These are phyloP conservation scores for Heimioporus sp. DNA, from an alignment of 768 basidiomycete genomes.

Conservation along the genomic window DNA sequence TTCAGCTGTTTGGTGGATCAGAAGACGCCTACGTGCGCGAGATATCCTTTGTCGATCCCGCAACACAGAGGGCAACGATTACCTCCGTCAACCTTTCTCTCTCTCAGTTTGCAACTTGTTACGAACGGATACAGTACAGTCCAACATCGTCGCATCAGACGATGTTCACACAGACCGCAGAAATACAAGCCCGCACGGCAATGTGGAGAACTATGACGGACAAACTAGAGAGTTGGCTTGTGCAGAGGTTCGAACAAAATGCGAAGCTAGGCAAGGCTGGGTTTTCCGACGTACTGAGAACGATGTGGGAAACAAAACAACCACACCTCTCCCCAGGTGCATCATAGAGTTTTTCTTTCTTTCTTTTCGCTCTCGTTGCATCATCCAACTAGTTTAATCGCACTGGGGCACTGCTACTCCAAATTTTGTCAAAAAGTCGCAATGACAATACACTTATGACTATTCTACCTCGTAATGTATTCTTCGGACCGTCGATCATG, in stretches of 20 bases:
- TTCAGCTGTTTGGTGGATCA: constrained; percentile 84
- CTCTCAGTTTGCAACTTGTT: constrained; percentile 92
- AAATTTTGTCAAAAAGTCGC: constrained; percentile 27
- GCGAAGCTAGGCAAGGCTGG: constrained; percentile 86
- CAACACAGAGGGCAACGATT: constrained; percentile 74
- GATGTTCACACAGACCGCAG: constrained; percentile 84
- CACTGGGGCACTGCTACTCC: constrained; percentile 2
- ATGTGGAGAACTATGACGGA: constrained; percentile 82
- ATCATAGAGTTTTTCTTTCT: constrained; percentile 17
- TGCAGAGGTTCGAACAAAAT: constrained; percentile 89
- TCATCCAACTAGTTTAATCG: constrained; percentile 2
- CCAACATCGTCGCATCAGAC: constrained; percentile 67
- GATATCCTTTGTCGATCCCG: constrained; percentile 89
- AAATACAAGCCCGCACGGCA: constrained; percentile 80
- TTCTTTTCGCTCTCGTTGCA: constrained; percentile 5
- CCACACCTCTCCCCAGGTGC: constrained; percentile 33
- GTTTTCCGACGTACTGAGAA: constrained; percentile 84
- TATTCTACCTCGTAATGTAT: constrained; percentile 27
- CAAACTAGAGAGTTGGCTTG: constrained; percentile 80
- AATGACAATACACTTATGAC: constrained; percentile 26
- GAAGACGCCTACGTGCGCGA: constrained; percentile 95
- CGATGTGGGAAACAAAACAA: constrained; percentile 74
- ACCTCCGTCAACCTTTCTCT: constrained; percentile 92
- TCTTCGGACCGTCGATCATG: constrained; percentile 5
- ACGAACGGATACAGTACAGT: constrained; percentile 85